Evolutionary conservation across 805 yeast species (phyloP), one percentile per base, ranked within the genome.

Genomic region (Yamadazyma ubonensis): DNA sequence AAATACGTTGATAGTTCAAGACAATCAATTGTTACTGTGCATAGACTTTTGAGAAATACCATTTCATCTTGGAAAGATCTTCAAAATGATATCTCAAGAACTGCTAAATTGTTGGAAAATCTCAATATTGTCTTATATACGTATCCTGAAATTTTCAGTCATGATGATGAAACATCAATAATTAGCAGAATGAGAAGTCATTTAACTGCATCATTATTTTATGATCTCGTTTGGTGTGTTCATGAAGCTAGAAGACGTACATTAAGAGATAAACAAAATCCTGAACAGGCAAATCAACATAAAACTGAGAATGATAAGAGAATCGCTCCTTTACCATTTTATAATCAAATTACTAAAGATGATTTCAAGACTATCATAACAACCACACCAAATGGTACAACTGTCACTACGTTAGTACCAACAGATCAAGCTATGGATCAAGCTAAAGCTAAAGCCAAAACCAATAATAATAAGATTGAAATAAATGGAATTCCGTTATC

Each of bases 21-120:
- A 49, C 96, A 90, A 60, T 85, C 95, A 3, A 86, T 90, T 52
- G 96, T 90, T 10, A 90, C 96, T 0, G 95, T 88, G 2, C 96
- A 90, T 60, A 71, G 96, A 56, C 65, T 89, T 32, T 86, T 79
- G 58, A 73, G 96, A 61, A 90, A 90, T 55, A 89, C 91, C 61
- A 69, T 88, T 27, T 82, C 93, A 3, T 90, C 95, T 5, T 90
- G 97, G 97, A 82, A 86, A 48, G 85, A 83, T 36, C 85, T 89
- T 28, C 87, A 87, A 45, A 89, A 87, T 63, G 97, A 90, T 61
- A 84, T 90, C 22, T 83, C 95, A 2, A 73, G 97, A 58, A 86
- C 95, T 0, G 96, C 97, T 2, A 87, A 86, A 47, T 91, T 89
- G 6, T 70, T 90, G 51, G 97, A 90, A 52, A 87, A 88, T 54